These are phyloP conservation scores for Pulchroboletus neoregius DNA, from an alignment of 1,284 basidiomycete genomes.

Conservation along the genomic window DNA sequence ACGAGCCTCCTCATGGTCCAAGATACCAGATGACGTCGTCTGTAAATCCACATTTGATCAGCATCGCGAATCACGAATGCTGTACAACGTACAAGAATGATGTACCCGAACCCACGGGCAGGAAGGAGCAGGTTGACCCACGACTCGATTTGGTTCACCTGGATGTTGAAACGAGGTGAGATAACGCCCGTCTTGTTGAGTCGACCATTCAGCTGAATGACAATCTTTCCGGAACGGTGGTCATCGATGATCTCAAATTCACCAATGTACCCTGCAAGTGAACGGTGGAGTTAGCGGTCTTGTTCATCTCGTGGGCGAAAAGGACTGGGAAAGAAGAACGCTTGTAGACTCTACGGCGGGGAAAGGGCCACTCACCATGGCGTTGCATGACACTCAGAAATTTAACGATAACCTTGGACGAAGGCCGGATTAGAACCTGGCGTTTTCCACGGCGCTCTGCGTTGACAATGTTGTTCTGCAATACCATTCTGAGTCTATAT, in stretches of 20 bases:
- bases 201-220: slow-evolving; percentile 96
- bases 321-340: too few species aligned
- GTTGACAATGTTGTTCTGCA: slow-evolving; percentile 93
- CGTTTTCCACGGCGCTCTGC: slow-evolving; percentile 98
- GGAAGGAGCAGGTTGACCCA: slow-evolving; percentile 95
- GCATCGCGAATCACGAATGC: not conserved
- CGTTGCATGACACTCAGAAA: slow-evolving; percentile 97
- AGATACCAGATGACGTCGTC: slow-evolving; percentile 98
- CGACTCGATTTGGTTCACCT: slow-evolving; percentile 87
- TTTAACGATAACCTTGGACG: slow-evolving; percentile 95
- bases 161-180: slow-evolving; percentile 97
- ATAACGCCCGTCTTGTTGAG: slow-evolving; percentile 99
- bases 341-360: too few species aligned
- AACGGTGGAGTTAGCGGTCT: too few species aligned
- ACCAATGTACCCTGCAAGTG: slow-evolving; percentile 96
- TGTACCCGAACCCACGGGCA: slow-evolving; percentile 93
- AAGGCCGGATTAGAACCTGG: slow-evolving; percentile 93
- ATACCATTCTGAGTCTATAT: slow-evolving; percentile 2
- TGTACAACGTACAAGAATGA: slow-evolving; percentile 72
- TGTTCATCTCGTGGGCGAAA: too few species aligned
- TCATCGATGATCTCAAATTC: slow-evolving; percentile 99
- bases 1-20: slow-evolving; percentile 99
- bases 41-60: slow-evolving; percentile 31
- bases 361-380: slow-evolving; percentile 71
- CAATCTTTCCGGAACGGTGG: slow-evolving; percentile 98